Evolutionary conservation across 1,284 basidiomycete species (phyloP).

Genomic region (Cutaneotrichosporon sp.): DNA sequence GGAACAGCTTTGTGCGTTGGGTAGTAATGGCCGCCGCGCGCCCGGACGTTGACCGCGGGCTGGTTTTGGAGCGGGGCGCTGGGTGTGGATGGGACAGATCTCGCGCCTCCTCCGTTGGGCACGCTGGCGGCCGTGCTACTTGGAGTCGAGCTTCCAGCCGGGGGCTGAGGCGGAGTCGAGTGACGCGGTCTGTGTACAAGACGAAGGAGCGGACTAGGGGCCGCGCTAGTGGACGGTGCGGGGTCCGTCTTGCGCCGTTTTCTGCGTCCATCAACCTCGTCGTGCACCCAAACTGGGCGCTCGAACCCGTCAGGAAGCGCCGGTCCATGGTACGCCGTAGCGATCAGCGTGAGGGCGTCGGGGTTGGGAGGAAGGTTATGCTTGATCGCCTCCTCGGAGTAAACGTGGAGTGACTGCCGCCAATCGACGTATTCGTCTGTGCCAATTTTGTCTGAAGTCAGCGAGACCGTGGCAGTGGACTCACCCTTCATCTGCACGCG

Average conservation of each 20-base stretch:
- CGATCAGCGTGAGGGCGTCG: slow-evolving; percentile 8
- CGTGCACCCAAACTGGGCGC: slow-evolving; percentile 11
- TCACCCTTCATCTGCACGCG: slow-evolving; percentile 37
- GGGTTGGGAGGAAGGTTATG: slow-evolving; percentile 10
- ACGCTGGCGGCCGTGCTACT: no score
- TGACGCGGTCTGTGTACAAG: neutral
- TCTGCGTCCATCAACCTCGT: slow-evolving; percentile 7
- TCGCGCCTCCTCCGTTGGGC: no score
- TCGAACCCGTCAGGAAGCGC: slow-evolving; percentile 17
- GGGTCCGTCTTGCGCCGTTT: slow-evolving; percentile 15
- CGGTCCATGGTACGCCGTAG: slow-evolving; percentile 6
- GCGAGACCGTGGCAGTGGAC: slow-evolving; percentile 7
- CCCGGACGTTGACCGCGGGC: slow-evolving; percentile 11
- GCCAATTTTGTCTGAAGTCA: slow-evolving; percentile 25
- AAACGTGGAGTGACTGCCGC: slow-evolving; percentile 32
- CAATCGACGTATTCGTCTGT: slow-evolving; percentile 40
- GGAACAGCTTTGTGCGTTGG: slow-evolving; percentile 14
- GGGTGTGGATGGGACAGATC: no score
- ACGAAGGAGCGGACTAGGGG: neutral
- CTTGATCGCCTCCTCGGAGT: slow-evolving; percentile 23
- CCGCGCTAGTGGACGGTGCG: neutral
- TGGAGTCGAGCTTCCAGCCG: no score
- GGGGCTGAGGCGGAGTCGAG: neutral
- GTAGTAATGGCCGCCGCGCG: slow-evolving; percentile 11
- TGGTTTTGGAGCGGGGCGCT: slow-evolving; percentile 4